These are phyloP conservation scores for Hirsutella minnesotensis DNA, from an alignment of 2,329 filamentous ascomycete genomes.

Conservation along the genomic window DNA sequence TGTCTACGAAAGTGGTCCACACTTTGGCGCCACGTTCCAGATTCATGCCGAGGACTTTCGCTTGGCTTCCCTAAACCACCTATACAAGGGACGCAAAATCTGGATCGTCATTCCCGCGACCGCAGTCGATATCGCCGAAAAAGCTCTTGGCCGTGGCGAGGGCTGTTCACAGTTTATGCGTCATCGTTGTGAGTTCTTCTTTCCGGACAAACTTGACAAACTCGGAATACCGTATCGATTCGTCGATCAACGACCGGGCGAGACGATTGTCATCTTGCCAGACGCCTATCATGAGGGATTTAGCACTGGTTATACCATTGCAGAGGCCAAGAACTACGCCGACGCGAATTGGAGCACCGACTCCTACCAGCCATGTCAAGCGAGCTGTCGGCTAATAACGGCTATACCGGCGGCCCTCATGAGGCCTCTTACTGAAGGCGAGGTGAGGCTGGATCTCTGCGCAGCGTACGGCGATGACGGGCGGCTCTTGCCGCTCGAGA, in stretches of 20 bases:
- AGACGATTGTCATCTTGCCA: constrained; percentile 26
- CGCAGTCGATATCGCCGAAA: constrained; percentile 21
- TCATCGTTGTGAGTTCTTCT: constrained; percentile 27
- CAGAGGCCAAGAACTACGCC: constrained; percentile 28
- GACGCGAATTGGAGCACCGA: constrained; percentile 22
- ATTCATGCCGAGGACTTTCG: constrained; percentile 28
- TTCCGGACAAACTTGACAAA: constrained; percentile 25
- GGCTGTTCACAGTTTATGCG: constrained; percentile 29
- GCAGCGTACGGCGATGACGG: constrained; percentile 12
- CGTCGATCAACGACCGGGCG: constrained; percentile 25
- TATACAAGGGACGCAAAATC: constrained; percentile 27
- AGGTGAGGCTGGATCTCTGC: constrained; percentile 22
- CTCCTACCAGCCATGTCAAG: constrained; percentile 22
- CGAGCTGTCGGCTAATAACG: constrained; percentile 19
- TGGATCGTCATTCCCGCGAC: constrained; percentile 26
- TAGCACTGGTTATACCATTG: constrained; percentile 28
- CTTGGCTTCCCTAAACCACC: constrained; percentile 24
- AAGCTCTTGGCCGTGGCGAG: constrained; percentile 18
- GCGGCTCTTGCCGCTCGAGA: not conserved
- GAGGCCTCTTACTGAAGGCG: constrained; percentile 17
- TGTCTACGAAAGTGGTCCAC: constrained; percentile 25
- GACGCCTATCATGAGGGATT: constrained; percentile 29
- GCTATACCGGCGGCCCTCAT: constrained; percentile 24
- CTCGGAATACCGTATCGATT: constrained; percentile 24
- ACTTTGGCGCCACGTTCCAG: constrained; percentile 27